These are phyloP conservation scores for Priceomyces fermenticarens DNA, from an alignment of 805 yeast species.

Conservation along the genomic window DNA sequence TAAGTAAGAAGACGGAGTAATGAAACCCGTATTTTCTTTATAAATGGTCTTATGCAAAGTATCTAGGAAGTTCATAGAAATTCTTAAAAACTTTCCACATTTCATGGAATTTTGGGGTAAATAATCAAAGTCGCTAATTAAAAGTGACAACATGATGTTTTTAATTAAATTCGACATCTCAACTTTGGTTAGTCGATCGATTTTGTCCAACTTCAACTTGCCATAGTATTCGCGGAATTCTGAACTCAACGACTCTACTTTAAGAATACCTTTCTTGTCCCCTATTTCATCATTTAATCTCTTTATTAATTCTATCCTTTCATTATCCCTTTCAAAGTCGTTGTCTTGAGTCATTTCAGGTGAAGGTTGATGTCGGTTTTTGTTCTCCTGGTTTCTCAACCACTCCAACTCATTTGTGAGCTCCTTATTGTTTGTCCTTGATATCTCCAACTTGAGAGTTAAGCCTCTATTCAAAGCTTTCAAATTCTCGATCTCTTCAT, in stretches of 20 bases:
- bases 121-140: slow-evolving; percentile 26
- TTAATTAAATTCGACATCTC: slow-evolving; percentile 32
- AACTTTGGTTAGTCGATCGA: slow-evolving; percentile 25
- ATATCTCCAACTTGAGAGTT: slow-evolving; percentile 11
- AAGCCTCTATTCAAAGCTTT: slow-evolving; percentile 12
- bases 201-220: slow-evolving; percentile 22
- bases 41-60: slow-evolving; percentile 27
- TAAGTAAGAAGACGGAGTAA: slow-evolving; percentile 28
- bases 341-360: neutral
- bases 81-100: slow-evolving; percentile 24
- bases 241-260: slow-evolving; percentile 14
- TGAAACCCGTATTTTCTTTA: slow-evolving; percentile 8
- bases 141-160: slow-evolving; percentile 30
- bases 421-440: slow-evolving; percentile 15
- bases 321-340: neutral
- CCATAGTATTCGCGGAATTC: slow-evolving; percentile 23
- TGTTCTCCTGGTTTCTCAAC: neutral
- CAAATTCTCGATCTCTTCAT: slow-evolving; percentile 1
- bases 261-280: slow-evolving; percentile 10
- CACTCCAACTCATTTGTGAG: slow-evolving; percentile 15
- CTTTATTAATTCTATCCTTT: neutral
- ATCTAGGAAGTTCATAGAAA: slow-evolving; percentile 29
- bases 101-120: slow-evolving; percentile 24
- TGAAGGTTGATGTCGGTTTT: too few relatives aligned
- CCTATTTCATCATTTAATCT: slow-evolving; percentile 12